Percentiles rank a stretch among this genome's conserved stretches.
Conservation (phyloP, 306 rosid genomes). For the Fagus sylvatica region DNA sequence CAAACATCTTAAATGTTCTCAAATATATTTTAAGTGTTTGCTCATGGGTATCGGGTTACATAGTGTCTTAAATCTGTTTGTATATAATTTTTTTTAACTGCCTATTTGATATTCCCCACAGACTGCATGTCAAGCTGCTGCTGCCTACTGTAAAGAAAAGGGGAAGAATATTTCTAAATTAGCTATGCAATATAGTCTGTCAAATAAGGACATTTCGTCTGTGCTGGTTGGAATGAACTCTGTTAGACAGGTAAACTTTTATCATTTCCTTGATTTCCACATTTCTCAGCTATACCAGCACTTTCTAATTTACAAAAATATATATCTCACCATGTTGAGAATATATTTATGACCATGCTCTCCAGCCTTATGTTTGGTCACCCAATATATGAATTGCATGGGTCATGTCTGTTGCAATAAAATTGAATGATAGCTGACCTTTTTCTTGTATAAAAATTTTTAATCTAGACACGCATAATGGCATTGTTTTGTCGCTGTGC, state of each 20-base stretch:
- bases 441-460: constrained; percentile 16
- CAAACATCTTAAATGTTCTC: not conserved
- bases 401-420: constrained; percentile 1
- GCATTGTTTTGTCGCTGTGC: not conserved
- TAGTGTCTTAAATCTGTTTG: constrained; percentile 5
- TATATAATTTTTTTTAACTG: constrained; percentile 17
- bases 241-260: constrained; percentile 62
- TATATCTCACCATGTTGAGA: constrained; percentile 3
- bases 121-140: constrained; percentile 87
- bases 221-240: constrained; percentile 94
- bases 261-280: constrained; percentile 19
- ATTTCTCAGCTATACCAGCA: constrained; percentile 11
- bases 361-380: constrained; percentile 1
- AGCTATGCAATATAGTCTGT: constrained; percentile 93
- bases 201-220: constrained; percentile 78
- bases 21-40: not conserved
- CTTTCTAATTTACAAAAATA: constrained; percentile 8
- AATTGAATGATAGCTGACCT: not conserved
- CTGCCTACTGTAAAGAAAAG: constrained; percentile 59
- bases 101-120: constrained; percentile 34
- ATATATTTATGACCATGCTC: constrained; percentile 25
- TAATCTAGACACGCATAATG: not conserved
- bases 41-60: constrained; percentile 1
- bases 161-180: constrained; percentile 85
- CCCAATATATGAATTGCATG: constrained; percentile 8